Percentiles rank a stretch among this genome's conserved stretches.
These are phyloP conservation scores for Ilyonectria robusta DNA, from an alignment of 2,329 filamentous ascomycete species.

Conservation along the genomic window DNA sequence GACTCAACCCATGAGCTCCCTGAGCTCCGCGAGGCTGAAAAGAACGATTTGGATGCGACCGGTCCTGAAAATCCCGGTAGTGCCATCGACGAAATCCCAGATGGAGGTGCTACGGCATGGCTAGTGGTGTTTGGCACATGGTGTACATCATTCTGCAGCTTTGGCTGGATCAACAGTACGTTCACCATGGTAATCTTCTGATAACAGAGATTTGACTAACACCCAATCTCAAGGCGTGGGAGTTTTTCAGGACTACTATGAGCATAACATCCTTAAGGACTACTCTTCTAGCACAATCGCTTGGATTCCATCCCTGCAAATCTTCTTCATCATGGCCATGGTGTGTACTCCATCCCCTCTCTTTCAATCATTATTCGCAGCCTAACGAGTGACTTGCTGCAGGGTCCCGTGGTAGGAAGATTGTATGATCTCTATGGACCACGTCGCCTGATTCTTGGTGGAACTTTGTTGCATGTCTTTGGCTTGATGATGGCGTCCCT, in stretches of 20 bases:
- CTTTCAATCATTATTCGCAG: not conserved
- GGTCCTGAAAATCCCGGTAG: not conserved
- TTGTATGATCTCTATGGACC: conserved; percentile 76
- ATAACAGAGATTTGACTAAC: not conserved
- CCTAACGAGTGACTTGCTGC: not conserved
- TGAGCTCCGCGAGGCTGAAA: not conserved
- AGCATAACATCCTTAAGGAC: conserved; percentile 59
- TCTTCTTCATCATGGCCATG: conserved; percentile 66
- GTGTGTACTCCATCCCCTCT: conserved; percentile 41
- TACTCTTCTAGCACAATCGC: conserved; percentile 68
- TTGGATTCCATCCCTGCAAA: conserved; percentile 71
- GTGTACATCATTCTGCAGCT: conserved; percentile 56
- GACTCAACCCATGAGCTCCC: conserved; percentile 1
- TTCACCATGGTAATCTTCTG: not conserved
- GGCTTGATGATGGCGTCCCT: conserved; percentile 75
- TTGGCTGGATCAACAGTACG: conserved; percentile 62
- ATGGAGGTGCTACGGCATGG: conserved; percentile 53
- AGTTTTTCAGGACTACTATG: conserved; percentile 71
- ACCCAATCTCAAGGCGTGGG: conserved; percentile 53
- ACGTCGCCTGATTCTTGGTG: conserved; percentile 65
- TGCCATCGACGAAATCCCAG: not conserved
- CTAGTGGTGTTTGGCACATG: conserved; percentile 55
- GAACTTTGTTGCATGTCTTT: conserved; percentile 71
- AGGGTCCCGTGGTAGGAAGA: conserved; percentile 72
- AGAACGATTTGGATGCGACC: not conserved